phyloP scores from a whole-genome alignment of 139 green algal species.

The Auxenochlorella pyrenoidosa region DNA sequence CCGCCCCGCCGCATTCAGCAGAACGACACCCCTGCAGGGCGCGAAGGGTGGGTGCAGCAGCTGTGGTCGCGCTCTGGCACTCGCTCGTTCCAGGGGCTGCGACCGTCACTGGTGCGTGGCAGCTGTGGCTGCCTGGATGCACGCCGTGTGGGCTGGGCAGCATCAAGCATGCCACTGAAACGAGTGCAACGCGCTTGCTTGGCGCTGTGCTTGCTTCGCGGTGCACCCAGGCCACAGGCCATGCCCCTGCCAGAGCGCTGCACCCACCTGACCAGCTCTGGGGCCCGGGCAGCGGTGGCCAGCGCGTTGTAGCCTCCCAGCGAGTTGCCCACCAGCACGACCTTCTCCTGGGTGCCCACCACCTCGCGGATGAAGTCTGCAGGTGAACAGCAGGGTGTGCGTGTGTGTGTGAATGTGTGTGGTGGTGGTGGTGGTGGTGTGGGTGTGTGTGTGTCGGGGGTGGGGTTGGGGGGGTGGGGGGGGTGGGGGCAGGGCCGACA shows the following conservation, averaged over 20 bases:
- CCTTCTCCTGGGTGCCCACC: slow-evolving; percentile 28
- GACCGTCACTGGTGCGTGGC: neutral
- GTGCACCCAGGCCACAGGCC: too few relatives aligned
- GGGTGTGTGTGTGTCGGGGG: too few relatives aligned
- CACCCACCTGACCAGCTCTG: slow-evolving; percentile 65
- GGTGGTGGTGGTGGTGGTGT: too few relatives aligned
- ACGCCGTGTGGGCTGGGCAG: too few relatives aligned
- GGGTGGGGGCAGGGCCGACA: too few relatives aligned
- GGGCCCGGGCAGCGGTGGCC: slow-evolving; percentile 50
- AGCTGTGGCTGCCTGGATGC: neutral
- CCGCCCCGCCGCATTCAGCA: slow-evolving; percentile 77
- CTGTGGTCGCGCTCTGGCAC: neutral
- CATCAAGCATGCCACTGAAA: too few relatives aligned
- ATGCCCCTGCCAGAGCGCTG: neutral
- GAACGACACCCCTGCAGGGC: slow-evolving; percentile 60
- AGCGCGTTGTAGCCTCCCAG: slow-evolving; percentile 81
- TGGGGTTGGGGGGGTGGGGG: too few relatives aligned
- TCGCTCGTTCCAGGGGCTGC: neutral
- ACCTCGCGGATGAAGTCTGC: slow-evolving; percentile 72
- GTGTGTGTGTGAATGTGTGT: too few relatives aligned
- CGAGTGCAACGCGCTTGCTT: too few relatives aligned
- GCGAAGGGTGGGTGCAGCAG: neutral
- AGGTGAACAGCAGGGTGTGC: slow-evolving; percentile 21
- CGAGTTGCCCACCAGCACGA: slow-evolving; percentile 65
- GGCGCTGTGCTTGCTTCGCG: too few relatives aligned